A percentile compares a stretch with the other conserved stretches of the same genome.
Evolutionary conservation across 2,329 filamentous ascomycete species (phyloP).

Genomic region (Zymoseptoria tritici): DNA sequence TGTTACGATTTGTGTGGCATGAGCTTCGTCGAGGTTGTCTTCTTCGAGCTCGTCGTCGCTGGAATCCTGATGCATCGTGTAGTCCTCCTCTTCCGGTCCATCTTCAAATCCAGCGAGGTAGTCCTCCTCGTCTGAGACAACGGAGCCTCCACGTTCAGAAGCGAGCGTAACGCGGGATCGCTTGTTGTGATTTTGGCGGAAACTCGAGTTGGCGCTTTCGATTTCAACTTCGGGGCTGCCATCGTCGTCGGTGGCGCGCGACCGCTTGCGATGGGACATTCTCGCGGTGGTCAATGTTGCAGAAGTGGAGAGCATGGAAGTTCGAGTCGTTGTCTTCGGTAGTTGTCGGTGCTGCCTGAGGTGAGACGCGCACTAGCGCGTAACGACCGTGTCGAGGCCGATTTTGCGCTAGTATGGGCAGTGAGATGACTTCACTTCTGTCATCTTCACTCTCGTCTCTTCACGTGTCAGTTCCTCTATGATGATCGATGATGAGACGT

Average conservation of each 20-base stretch:
- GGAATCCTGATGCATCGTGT: conserved; percentile 12
- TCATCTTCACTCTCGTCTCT: no score
- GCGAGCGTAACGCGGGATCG: conserved; percentile 25
- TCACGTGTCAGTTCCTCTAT: no score
- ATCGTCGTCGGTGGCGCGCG: conserved; percentile 14
- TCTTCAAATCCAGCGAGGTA: conserved; percentile 5
- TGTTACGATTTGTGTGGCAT: conserved; percentile 26
- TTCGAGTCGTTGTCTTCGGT: background rate
- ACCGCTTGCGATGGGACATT: conserved; percentile 23
- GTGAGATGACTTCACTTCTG: no score
- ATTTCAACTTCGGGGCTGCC: conserved; percentile 18
- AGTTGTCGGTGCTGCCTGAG: background rate
- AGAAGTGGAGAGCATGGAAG: conserved; percentile 1
- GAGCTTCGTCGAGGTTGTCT: conserved; percentile 22
- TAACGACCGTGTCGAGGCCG: background rate
- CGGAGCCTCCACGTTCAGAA: conserved; percentile 21
- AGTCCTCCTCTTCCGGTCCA: conserved; percentile 12
- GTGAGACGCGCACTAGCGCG: background rate
- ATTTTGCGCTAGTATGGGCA: no score
- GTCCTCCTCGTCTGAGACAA: conserved; percentile 24
- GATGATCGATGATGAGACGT: no score
- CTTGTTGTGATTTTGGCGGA: conserved; percentile 22
- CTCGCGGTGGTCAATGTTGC: background rate
- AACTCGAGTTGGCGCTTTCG: conserved; percentile 24
- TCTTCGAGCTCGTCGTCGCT: conserved; percentile 24